A percentile compares a stretch with the other conserved stretches of the same genome.
Evolutionary conservation across 2,329 filamentous ascomycete genomes (phyloP).

Genomic region (Tolypocladium pustulatum): DNA sequence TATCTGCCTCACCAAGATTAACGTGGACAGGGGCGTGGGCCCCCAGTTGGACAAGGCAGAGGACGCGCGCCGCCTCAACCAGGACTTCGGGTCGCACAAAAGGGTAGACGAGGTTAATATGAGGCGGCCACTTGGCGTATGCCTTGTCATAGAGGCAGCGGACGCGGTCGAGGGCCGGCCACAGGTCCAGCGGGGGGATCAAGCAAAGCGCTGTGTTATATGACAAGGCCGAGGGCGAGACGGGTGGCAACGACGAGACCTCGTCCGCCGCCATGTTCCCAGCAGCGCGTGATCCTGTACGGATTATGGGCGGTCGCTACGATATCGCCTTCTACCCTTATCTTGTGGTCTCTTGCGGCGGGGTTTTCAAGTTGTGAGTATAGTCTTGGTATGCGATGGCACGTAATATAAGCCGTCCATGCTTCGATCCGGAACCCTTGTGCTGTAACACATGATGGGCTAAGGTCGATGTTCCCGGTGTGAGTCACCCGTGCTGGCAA

Average conservation of each 20-base stretch:
- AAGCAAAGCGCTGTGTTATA: conserved; percentile 52
- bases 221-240: conserved; percentile 1
- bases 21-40: conserved; percentile 10
- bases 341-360: background rate
- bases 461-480: background rate
- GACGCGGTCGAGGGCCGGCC: conserved; percentile 39
- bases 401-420: background rate
- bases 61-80: conserved; percentile 24
- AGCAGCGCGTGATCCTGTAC: background rate
- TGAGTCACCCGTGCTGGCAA: background rate
- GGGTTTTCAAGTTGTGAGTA: background rate
- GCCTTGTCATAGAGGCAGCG: conserved; percentile 53
- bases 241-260: background rate
- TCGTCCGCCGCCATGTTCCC: background rate
- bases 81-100: conserved; percentile 44
- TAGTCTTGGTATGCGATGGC: background rate
- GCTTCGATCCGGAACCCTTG: background rate
- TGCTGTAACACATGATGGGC: too few species aligned
- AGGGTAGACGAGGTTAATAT: conserved; percentile 57
- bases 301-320: background rate
- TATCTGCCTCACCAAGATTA: conserved; percentile 28
- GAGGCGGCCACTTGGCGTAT: conserved; percentile 52
- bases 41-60: conserved; percentile 8
- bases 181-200: conserved; percentile 39
- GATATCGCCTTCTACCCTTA: background rate